Percentiles rank a stretch among this genome's conserved stretches.
These are phyloP conservation scores for Rhizophora apiculata DNA, from an alignment of 345 rosid species.

Conservation along the genomic window DNA sequence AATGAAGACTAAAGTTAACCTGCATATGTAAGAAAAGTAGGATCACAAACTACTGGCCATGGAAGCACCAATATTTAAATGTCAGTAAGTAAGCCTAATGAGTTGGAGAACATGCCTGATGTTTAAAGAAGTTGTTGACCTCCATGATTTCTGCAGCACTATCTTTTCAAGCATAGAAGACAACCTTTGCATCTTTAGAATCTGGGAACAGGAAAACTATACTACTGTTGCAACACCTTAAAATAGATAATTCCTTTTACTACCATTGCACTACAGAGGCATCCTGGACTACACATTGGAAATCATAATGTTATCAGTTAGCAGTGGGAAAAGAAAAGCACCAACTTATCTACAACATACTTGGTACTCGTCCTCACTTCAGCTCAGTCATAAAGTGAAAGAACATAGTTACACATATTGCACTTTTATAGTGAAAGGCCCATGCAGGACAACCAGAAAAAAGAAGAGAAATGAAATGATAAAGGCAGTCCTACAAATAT, in stretches of 20 bases:
- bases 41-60: neutral
- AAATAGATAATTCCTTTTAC: neutral
- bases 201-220: constrained; percentile 36
- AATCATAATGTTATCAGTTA: neutral
- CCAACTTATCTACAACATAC: neutral
- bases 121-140: constrained; percentile 48
- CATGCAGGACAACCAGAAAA: neutral
- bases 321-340: neutral
- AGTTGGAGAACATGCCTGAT: constrained; percentile 50
- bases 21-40: constrained; percentile 35
- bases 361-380: neutral
- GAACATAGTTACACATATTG: too few relatives aligned
- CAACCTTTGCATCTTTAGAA: constrained; percentile 69
- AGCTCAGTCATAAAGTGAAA: neutral
- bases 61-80: neutral
- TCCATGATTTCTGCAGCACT: constrained; percentile 55
- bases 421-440: too few relatives aligned
- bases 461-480: neutral
- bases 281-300: too few relatives aligned
- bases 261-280: neutral
- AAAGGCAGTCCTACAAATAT: too few relatives aligned
- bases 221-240: neutral
- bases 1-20: constrained; percentile 76
- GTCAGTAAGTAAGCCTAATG: too few relatives aligned
- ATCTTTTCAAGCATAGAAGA: constrained; percentile 35